Conservation (phyloP, 2,329 filamentous ascomycete species). For the Aspergillus candidus region DNA sequence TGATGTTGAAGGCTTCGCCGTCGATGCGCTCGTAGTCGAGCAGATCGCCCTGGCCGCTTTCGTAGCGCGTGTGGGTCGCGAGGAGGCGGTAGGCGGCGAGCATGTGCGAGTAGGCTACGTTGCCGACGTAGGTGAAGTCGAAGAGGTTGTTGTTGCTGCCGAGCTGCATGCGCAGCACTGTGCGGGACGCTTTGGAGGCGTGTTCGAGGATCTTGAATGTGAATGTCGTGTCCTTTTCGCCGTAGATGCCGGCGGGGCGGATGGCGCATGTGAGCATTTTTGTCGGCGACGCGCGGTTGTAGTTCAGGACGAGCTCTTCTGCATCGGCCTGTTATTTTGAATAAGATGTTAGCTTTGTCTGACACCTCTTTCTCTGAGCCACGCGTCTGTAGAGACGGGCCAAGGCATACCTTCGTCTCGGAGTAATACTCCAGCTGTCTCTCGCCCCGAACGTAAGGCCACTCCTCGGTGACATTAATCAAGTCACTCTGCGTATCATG, state of each 20-base stretch:
- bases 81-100: conserved; percentile 72
- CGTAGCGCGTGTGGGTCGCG: conserved; percentile 43
- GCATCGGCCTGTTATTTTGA: conserved; percentile 57
- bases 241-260: conserved; percentile 83
- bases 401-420: conserved; percentile 66
- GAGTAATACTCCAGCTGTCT: conserved; percentile 78
- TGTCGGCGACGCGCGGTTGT: conserved; percentile 56
- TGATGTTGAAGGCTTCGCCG: conserved; percentile 84
- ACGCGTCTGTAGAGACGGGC: background rate
- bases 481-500: conserved; percentile 75
- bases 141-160: conserved; percentile 67
- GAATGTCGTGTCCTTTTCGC: conserved; percentile 75
- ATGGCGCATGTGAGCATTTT: conserved; percentile 71
- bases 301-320: conserved; percentile 71
- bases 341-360: too few species aligned
- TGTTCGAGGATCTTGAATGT: conserved; percentile 69
- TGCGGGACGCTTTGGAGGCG: conserved; percentile 50
- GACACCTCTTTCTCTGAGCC: too few species aligned
- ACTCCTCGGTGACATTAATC: conserved; percentile 77
- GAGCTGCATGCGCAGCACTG: conserved; percentile 71
- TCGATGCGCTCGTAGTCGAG: conserved; percentile 68
- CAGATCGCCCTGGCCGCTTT: conserved; percentile 51
- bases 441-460: conserved; percentile 67
- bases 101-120: conserved; percentile 72
- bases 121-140: conserved; percentile 65